These are phyloP conservation scores for Oryza officinalis DNA, from an alignment of 176 grass and related monocot genomes.

Conservation along the genomic window DNA sequence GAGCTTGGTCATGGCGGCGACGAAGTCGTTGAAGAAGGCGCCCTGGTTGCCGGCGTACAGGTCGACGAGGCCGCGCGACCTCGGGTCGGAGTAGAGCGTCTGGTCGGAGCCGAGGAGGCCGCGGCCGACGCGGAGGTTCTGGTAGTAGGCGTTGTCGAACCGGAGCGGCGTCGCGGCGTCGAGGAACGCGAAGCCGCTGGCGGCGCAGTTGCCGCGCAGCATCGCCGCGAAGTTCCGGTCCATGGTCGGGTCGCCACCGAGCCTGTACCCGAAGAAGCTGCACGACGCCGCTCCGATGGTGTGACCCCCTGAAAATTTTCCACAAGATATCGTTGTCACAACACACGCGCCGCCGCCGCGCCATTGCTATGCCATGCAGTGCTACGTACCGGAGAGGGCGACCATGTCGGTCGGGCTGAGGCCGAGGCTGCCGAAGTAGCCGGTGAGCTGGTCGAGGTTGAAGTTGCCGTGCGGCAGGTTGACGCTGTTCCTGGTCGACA, in stretches of 20 bases:
- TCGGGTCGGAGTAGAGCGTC: constrained; percentile 48
- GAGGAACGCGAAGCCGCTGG: constrained; percentile 45
- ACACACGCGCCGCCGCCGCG: too few species aligned
- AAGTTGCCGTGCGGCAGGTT: constrained; percentile 53
- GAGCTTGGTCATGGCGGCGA: constrained; percentile 47
- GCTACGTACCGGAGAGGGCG: constrained; percentile 54
- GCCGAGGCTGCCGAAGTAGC: constrained; percentile 54
- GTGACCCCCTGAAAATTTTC: constrained; percentile 42
- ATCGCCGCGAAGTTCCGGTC: constrained; percentile 36
- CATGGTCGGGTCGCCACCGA: constrained; percentile 39
- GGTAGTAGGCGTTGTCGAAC: constrained; percentile 70
- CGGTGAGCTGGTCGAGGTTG: constrained; percentile 58
- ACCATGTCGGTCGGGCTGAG: constrained; percentile 68
- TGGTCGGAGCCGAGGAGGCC: constrained; percentile 71
- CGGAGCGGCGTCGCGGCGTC: constrained; percentile 40
- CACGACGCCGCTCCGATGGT: constrained; percentile 54
- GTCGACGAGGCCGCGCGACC: constrained; percentile 52
- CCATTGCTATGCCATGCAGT: neutral
- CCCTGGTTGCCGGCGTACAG: constrained; percentile 46
- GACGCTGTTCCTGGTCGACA: constrained; percentile 48
- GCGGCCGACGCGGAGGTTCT: constrained; percentile 45
- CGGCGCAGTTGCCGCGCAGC: constrained; percentile 31
- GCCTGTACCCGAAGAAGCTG: constrained; percentile 37
- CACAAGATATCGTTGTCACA: too few species aligned
- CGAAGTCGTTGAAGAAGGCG: constrained; percentile 54